Evolutionary conservation across 148 eudicot species (phyloP).

Genomic region (Rhododendron ovatum): DNA sequence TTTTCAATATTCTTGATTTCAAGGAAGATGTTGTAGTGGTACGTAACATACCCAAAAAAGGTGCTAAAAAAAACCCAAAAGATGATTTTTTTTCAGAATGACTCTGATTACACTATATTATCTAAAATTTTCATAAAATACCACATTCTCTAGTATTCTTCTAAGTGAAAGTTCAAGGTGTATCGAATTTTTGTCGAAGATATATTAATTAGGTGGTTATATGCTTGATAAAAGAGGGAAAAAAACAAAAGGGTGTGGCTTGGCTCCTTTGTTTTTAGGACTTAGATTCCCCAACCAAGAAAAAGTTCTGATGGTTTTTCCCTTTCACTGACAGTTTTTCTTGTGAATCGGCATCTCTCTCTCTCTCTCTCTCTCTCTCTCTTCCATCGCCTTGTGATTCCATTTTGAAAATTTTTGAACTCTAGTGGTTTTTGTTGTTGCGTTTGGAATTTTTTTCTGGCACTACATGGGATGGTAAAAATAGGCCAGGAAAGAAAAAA

Average conservation of each 20-base stretch:
- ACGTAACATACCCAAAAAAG: background rate
- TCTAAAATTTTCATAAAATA: background rate
- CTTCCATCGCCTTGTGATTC: background rate
- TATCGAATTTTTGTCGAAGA: background rate
- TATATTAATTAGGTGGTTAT: background rate
- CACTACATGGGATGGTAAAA: background rate
- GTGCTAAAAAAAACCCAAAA: background rate
- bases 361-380: background rate
- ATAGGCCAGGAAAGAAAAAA: background rate
- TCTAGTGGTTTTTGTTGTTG: conserved; percentile 8
- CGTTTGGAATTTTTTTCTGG: conserved; percentile 11
- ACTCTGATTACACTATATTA: background rate
- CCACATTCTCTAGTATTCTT: background rate
- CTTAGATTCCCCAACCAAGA: conserved; percentile 12
- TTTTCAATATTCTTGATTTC: background rate
- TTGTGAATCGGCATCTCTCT: background rate
- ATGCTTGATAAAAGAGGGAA: background rate
- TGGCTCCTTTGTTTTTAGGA: conserved; percentile 6
- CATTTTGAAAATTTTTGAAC: background rate
- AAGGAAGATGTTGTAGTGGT: background rate
- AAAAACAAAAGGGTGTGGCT: background rate
- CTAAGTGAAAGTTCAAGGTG: background rate
- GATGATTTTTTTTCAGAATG: background rate
- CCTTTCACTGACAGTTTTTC: background rate
- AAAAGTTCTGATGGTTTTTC: background rate